These are phyloP conservation scores for Cylindrotheca fusiformis DNA, from an alignment of 108 stramenopile genomes.

Conservation along the genomic window DNA sequence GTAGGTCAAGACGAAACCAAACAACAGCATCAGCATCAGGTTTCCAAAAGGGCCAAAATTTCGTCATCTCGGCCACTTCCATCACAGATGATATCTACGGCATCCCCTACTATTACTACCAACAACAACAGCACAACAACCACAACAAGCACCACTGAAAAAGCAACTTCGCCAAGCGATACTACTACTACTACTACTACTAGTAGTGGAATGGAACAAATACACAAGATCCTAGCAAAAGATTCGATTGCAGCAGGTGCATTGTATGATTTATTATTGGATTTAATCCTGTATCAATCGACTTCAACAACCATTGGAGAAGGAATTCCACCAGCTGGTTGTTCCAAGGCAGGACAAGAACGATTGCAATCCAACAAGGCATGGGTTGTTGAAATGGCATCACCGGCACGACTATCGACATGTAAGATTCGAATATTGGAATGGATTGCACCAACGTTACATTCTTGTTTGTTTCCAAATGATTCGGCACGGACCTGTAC, in stretches of 20 bases:
- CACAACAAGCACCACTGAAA: not conserved
- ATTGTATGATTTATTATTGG: conserved; percentile 61
- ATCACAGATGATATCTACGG: no score
- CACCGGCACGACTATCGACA: conserved; percentile 30
- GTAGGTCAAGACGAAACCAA: conserved; percentile 1
- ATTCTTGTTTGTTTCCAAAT: conserved; percentile 49
- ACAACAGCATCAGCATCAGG: not conserved
- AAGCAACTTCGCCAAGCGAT: not conserved
- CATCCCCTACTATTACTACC: no score
- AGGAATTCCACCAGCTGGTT: conserved; percentile 63
- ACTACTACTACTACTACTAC: not conserved
- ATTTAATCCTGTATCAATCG: conserved; percentile 58
- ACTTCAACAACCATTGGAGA: conserved; percentile 1
- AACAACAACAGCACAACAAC: not conserved
- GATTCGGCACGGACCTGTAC: conserved; percentile 58
- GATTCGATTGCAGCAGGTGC: conserved; percentile 35
- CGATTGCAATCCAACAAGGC: conserved; percentile 42
- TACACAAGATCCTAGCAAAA: conserved; percentile 5
- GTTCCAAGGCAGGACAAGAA: conserved; percentile 51
- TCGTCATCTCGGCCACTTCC: no score
- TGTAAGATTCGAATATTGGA: conserved; percentile 53
- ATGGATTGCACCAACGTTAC: conserved; percentile 64
- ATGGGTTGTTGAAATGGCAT: conserved; percentile 57
- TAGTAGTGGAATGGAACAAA: not conserved
- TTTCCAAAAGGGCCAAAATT: not conserved